Conservation (phyloP, 2,329 filamentous ascomycete species). For the Ciborinia camelliae region DNA sequence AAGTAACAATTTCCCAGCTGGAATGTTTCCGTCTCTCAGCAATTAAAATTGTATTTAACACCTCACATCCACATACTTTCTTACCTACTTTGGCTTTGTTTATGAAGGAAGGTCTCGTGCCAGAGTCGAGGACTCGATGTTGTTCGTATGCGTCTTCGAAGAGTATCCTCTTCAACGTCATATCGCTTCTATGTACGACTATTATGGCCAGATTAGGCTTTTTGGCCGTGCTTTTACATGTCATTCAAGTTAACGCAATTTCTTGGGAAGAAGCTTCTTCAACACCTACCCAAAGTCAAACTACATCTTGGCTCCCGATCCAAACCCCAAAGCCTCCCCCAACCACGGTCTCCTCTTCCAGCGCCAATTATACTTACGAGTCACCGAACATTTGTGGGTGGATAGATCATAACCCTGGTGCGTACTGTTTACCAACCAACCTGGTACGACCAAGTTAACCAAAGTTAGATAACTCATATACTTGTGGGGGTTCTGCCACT, state of each 20-base stretch:
- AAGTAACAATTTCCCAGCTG: not conserved
- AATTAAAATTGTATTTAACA: not conserved
- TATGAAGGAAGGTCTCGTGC: conserved; percentile 8
- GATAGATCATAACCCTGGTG: conserved; percentile 16
- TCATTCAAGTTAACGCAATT: not conserved
- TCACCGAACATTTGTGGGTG: conserved; percentile 18
- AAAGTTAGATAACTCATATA: conserved; percentile 22
- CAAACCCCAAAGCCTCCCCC: conserved; percentile 4
- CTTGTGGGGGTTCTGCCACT: conserved; percentile 21
- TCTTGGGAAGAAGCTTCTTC: conserved; percentile 3
- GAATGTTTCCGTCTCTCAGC: conserved; percentile 1
- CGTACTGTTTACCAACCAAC: not conserved
- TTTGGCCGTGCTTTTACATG: conserved; percentile 1
- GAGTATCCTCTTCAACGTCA: not conserved
- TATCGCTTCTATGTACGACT: conserved; percentile 7
- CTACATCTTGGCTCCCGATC: not conserved
- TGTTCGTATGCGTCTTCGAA: not conserved
- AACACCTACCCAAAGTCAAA: not conserved
- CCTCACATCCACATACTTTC: not conserved
- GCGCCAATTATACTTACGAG: conserved; percentile 3
- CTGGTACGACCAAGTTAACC: conserved; percentile 3
- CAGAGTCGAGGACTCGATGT: not conserved
- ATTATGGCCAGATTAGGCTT: not conserved
- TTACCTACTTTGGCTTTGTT: not conserved
- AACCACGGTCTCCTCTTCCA: not conserved